Percentiles rank a stretch among this genome's conserved stretches.
These are phyloP conservation scores for Lichtheimia ornata DNA, from an alignment of 371 early-diverging fungal species.

Conservation along the genomic window DNA sequence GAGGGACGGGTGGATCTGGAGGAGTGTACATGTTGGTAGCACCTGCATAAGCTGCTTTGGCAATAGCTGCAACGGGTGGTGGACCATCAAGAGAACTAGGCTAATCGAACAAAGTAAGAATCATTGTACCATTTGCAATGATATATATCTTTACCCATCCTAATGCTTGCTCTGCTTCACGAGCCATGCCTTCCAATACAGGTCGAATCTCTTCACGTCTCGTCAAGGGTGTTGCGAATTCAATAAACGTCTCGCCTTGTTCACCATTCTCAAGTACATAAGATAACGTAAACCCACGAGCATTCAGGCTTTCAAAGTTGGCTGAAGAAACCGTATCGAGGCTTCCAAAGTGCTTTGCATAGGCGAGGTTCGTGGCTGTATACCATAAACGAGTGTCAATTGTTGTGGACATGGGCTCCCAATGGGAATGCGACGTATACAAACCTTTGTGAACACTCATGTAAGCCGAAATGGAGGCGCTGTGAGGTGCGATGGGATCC, in stretches of 20 bases:
- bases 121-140: not conserved
- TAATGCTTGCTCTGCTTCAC: constrained; percentile 46
- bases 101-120: constrained; percentile 5
- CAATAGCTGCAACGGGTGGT: constrained; percentile 43
- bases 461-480: constrained; percentile 43
- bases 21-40: constrained; percentile 38
- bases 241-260: constrained; percentile 25
- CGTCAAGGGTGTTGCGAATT: constrained; percentile 33
- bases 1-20: constrained; percentile 28
- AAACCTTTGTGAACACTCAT: constrained; percentile 47
- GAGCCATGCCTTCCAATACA: constrained; percentile 48
- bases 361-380: constrained; percentile 46
- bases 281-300: constrained; percentile 26
- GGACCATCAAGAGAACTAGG: constrained; percentile 44
- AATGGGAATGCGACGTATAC: no score
- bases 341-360: constrained; percentile 38
- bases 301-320: constrained; percentile 37
- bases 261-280: constrained; percentile 25
- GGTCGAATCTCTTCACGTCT: constrained; percentile 45
- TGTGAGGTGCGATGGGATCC: constrained; percentile 45
- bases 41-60: constrained; percentile 40
- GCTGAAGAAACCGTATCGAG: constrained; percentile 34
- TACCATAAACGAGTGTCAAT: not conserved
- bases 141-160: constrained; percentile 30
- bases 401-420: not conserved